Base-by-base conservation (phyloP, 2,329 filamentous ascomycete species). In the Botrytis fragariae region DNA sequence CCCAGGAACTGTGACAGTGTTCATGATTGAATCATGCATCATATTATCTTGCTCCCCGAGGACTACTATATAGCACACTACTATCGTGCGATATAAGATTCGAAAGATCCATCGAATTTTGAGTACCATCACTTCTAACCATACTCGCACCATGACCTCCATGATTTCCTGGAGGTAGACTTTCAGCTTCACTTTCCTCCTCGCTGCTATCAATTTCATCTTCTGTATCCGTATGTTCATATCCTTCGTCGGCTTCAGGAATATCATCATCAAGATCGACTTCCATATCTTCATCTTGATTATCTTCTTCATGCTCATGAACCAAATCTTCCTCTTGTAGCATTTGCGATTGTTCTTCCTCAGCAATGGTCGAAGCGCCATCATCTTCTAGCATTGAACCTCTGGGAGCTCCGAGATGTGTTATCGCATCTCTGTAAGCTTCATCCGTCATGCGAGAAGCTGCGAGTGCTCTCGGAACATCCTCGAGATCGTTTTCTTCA, bases 151-250 rank as follows among this genome's bases (percentile, higher is more conserved):
- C 72, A 39, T 71, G 65, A 44, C 48, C 65, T 57, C n/a, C 65
- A 57, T 69, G 74, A 39, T 74, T 75, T 54, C 65, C 74, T 42
- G 59, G 73, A 22, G 77, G 74, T 6, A 78, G 65, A 22, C 84
- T 82, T 9, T 84, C 83, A 37, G 83, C 82, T 29, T 80, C 79
- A 44, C 81, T 81, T 45, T 82, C 81, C 48, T 71, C 68, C 57
- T 71, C 83, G 74, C 85, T 87, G 79, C 85, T 88, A 74, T 82
- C 86, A 69, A 90, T 77, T 69, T 90, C 90, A 14, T 86, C 91
- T 76, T 93, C 92, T 3, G 91, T 92, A 82, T 94, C 92, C 14
- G 92, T 94, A 80, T 94, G 92, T 83, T 94, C 92, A 83, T 93
- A 94, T 77, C 88, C 88, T 39, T 83, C 85, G 18, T 69, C 71